phyloP scores from a whole-genome alignment of 73 alveolate genomes.

The Stentor coeruleus region DNA sequence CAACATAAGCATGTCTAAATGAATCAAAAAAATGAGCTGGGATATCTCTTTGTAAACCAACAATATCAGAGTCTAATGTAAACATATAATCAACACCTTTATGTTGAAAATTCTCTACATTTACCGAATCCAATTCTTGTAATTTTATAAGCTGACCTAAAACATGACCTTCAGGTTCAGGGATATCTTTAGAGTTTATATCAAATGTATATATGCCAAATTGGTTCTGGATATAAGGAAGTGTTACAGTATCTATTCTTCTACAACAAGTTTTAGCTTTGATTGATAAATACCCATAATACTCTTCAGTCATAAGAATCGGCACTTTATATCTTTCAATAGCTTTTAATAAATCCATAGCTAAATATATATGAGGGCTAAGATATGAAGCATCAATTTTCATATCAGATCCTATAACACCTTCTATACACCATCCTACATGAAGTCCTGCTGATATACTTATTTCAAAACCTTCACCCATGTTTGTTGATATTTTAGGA shows the following conservation, averaged over 20 bases:
- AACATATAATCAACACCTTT: constrained; percentile 78
- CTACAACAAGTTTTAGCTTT: constrained; percentile 64
- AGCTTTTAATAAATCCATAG: constrained; percentile 68
- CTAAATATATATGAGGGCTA: constrained; percentile 70
- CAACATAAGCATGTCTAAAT: constrained; percentile 58
- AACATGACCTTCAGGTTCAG: constrained; percentile 61
- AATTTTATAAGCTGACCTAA: constrained; percentile 60
- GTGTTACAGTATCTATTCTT: constrained; percentile 59
- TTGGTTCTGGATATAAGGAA: constrained; percentile 44
- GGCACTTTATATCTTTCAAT: constrained; percentile 48
- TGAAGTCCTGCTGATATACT: constrained; percentile 80
- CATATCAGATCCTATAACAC: constrained; percentile 87
- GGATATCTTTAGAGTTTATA: constrained; percentile 30
- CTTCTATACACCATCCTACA: constrained; percentile 92
- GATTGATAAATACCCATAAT: constrained; percentile 49
- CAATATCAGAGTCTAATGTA: constrained; percentile 62
- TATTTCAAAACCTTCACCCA: constrained; percentile 46
- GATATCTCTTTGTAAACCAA: constrained; percentile 49
- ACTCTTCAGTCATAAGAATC: constrained; percentile 53
- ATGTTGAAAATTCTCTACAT: constrained; percentile 61
- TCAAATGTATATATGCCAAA: constrained; percentile 65
- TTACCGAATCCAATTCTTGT: constrained; percentile 47
- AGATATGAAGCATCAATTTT: constrained; percentile 90
- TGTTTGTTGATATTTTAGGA: constrained; percentile 35
- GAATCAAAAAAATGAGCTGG: constrained; percentile 48